Evolutionary conservation across 495 filamentous ascomycete genomes (phyloP), one percentile per base, ranked within the genome.

Genomic region (Cairneyella variabilis): DNA sequence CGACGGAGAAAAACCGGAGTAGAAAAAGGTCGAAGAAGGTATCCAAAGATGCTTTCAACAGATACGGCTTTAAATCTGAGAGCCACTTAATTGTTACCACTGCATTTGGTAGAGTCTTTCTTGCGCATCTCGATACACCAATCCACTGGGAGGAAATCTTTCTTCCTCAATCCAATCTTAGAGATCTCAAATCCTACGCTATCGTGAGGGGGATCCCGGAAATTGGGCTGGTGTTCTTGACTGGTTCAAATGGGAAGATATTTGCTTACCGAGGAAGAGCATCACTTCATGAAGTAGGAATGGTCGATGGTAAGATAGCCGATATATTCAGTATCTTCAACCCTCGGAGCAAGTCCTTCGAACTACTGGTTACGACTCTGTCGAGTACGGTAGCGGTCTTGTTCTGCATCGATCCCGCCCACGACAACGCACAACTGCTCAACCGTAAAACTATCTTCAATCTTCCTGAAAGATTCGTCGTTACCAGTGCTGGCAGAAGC

Each of bases 31-130:
- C 38, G 4, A 61, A 58, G 21, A 70, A 63, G 50, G 49, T 59
- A 57, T 18, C 52, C 11, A 72, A 75, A 42, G 77, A 84, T 49
- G 59, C 62, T 6, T 78, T 85, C 51, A 85, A 81, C 56, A 66
- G 76, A 27, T 92, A 89, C 59, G 73, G 72, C 9, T 90, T 91
- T 55, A 62, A 91, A 20, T 76, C 76, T 2, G 64, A 76, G 1
- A 67, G 76, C 37, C 67, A 66, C 14, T 64, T 93, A 17, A 63
- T 91, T 42, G 73, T 72, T 2, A 82, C 77, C 3, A 83, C 84
- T 1, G 73, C 70, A 11, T 72, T 69, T n/a, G 87, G 85, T 2
- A 71, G 76, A 21, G 53, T 92, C 2, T 73, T 87, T 23, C 61
- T 83, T 10, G 84, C 69, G 5, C 48, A 58, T 1, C 61, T 77